These are phyloP conservation scores for Talaromyces sp. DNA, from an alignment of 2,329 filamentous ascomycete genomes.

Conservation along the genomic window DNA sequence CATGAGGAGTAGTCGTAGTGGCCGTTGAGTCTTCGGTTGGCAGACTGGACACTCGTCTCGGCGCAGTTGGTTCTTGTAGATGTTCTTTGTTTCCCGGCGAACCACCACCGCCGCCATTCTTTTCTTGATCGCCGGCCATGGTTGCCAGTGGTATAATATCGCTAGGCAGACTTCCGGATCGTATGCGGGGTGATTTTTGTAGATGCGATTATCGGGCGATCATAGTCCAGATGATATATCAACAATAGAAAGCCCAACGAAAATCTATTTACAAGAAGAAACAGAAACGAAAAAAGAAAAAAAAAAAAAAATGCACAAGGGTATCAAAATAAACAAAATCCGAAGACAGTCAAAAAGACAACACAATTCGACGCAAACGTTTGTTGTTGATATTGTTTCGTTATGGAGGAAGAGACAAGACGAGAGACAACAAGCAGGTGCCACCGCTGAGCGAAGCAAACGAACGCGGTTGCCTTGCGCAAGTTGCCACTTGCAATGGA, in stretches of 20 bases:
- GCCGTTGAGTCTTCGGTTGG: constrained; percentile 1
- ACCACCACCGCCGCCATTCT: not conserved
- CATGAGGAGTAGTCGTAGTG: not conserved
- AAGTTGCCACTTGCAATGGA: too few relatives aligned
- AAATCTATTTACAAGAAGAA: not conserved
- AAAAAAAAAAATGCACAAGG: not conserved
- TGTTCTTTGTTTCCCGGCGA: not conserved
- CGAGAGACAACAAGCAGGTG: not conserved
- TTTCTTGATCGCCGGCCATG: not conserved
- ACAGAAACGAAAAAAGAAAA: not conserved
- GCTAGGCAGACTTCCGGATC: not conserved
- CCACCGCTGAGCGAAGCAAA: not conserved
- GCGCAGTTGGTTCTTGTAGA: not conserved
- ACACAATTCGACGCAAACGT: not conserved
- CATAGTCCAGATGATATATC: not conserved
- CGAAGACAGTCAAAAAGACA: not conserved
- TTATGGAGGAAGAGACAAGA: not conserved
- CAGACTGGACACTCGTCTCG: not conserved
- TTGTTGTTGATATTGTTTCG: not conserved
- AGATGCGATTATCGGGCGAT: not conserved
- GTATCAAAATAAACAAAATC: not conserved
- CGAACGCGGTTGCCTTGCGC: not conserved
- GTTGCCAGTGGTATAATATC: not conserved
- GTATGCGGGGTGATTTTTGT: not conserved
- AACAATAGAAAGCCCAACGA: not conserved